phyloP scores from a whole-genome alignment of 1,284 basidiomycete genomes.

The Vanrija humicola region DNA sequence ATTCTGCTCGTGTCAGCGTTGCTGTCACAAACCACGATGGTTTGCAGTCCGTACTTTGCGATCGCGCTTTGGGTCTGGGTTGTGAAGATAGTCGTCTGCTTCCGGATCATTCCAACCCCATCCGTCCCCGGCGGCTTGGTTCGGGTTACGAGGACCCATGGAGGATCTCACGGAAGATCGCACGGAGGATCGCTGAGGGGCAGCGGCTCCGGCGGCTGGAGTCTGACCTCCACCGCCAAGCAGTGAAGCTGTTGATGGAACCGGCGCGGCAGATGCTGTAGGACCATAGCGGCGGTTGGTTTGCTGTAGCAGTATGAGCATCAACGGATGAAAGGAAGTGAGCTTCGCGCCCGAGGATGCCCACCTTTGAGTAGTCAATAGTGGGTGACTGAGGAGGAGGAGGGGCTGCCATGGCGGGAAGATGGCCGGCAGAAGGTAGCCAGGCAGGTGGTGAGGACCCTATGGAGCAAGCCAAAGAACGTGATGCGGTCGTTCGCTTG shows the following conservation, averaged over 20 bases:
- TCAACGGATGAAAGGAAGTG: not conserved
- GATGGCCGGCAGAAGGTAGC: too few relatives aligned
- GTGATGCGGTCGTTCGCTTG: too few relatives aligned
- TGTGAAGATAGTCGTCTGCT: constrained; percentile 50
- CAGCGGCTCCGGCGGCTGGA: not conserved
- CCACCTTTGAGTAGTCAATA: constrained; percentile 8
- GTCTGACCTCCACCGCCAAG: constrained; percentile 12
- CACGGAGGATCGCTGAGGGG: not conserved
- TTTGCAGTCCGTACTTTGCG: constrained; percentile 47
- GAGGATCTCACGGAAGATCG: too few relatives aligned
- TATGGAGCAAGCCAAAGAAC: too few relatives aligned
- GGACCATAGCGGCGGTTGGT: constrained; percentile 34
- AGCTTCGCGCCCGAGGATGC: not conserved
- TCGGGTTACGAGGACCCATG: too few relatives aligned
- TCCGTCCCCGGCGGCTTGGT: constrained; percentile 3
- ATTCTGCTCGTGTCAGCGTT: constrained; percentile 26
- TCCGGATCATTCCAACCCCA: constrained; percentile 37
- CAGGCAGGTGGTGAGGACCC: too few relatives aligned
- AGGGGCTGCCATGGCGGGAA: too few relatives aligned
- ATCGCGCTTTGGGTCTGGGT: constrained; percentile 61
- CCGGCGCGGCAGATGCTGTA: constrained; percentile 24
- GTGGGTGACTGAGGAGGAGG: not conserved
- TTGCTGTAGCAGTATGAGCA: not conserved
- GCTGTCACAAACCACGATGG: not conserved
- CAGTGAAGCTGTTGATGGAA: constrained; percentile 24